Evolutionary conservation across 2,329 filamentous ascomycete genomes (phyloP), one percentile per base, ranked within the genome.

Genomic region (Fragosphaeria purpurea): DNA sequence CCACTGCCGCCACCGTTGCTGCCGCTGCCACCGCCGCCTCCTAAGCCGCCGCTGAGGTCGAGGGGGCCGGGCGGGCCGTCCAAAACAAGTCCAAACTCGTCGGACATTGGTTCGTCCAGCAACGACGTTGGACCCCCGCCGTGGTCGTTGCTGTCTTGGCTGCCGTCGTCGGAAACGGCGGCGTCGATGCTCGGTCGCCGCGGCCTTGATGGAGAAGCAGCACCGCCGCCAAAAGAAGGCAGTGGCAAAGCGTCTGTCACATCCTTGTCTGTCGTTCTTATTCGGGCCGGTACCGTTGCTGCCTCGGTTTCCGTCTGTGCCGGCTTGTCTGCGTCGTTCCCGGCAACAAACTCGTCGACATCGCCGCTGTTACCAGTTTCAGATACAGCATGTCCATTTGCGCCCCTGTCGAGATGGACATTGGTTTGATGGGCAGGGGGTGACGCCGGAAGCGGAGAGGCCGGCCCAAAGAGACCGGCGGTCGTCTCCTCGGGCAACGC

Each of bases 11-110:
- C 40, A 22, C n/a, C 40, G n/a, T 8, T 13, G 40, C 40, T 22
- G 4, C n/a, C 40, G 12, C 40, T 22, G 9, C 8, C 40, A 13
- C 40, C 40, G 22, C 38, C 41, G 13, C 34, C 37, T 4, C 34
- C 32, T 7, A 30, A 37, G 5, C 76, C 76, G 46, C 67, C 68
- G 22, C 72, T 74, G 30, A 76, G 59, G 48, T 81, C 78, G n/a
- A 71, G 74, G 11, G 73, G 72, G 58, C 81, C 77, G 37, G 67
- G 69, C 33, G 69, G 68, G 13, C 65, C 67, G 44, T 67, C 66
- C 38, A 66, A 67, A 13, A 70, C 67, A 38, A 80, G 63, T 8
- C 75, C 78, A 56, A 83, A 82, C 47, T 83, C 80, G 60, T 83
- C 79, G 5, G 71, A 69, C 50, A 73, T 66, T 31, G 72, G 65